Base-by-base conservation (phyloP, 257 asterid species). In the Lycium barbarum region DNA sequence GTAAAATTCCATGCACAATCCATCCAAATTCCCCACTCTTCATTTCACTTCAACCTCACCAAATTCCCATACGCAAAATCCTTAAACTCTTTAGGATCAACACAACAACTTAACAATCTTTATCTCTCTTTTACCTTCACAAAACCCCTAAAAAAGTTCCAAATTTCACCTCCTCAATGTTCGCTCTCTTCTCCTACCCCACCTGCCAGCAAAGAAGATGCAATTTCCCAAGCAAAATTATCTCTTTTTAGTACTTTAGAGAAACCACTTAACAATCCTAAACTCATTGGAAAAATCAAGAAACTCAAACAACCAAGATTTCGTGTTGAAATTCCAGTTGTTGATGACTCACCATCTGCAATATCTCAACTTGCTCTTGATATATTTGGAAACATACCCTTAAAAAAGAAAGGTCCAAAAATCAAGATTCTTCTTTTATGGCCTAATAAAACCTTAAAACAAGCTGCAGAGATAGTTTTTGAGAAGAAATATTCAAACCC, bases 241-340 rank as follows among this genome's bases (percentile, higher is more conserved):
- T 88, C 97, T 17, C 94, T 96, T 57, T 91, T 86, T 9, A 90
- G 94, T 88, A 84, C 95, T 79, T 87, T 96, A 62, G 94, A 90
- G 81, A 95, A 93, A 87, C 98, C 97, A 65, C 95, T 94, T 83
- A 93, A 93, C 96, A 93, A 90, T 86, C 95, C 97, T 8, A 96
- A 88, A 82, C 95, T 93, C 58, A 84, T 97, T 26, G 95, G 95
- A 20, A 95, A 92, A 88, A 72, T 96, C 86, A 95, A 93, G 98
- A 95, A 91, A 86, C 61, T 89, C 15, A 95, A 95, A 90, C 99
- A 95, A 88, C 95, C 98, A 36, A 92, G 94, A 62, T 91, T 94
- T 17, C 94, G 94, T 15, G 95, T 96, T 6, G 98, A 93, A 74
- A 92, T 96, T 67, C 98, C 98, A 14, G 92, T 96, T 71, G 55